Evolutionary conservation across 331 rosid genomes (phyloP).

Genomic region (Acacia pycnantha): DNA sequence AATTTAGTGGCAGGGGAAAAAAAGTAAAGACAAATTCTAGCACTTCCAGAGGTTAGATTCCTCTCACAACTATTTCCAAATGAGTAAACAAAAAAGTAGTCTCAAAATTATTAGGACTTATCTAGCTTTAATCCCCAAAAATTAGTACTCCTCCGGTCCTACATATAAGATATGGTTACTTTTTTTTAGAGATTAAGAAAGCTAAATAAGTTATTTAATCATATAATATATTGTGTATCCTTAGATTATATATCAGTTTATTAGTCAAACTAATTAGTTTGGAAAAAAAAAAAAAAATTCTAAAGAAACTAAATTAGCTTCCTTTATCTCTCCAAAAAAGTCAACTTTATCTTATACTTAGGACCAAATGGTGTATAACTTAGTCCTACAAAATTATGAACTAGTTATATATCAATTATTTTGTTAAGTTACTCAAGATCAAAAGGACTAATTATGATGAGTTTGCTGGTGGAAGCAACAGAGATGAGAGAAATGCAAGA

Average conservation of each 20-base stretch:
- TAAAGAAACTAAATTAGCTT: too few relatives aligned
- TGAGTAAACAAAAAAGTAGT: background rate
- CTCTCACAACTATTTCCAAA: background rate
- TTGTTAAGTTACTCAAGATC: background rate
- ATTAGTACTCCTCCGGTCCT: background rate
- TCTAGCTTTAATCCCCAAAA: background rate
- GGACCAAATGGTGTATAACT: background rate
- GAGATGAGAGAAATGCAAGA: slow-evolving; percentile 9
- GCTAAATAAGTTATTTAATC: too few relatives aligned
- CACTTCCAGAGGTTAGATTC: background rate
- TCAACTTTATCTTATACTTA: too few relatives aligned
- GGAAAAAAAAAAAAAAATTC: too few relatives aligned
- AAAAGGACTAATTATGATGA: background rate
- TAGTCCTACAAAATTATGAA: background rate
- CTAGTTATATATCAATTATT: background rate
- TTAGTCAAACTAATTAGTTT: too few relatives aligned
- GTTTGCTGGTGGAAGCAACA: background rate
- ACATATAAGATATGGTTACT: too few relatives aligned
- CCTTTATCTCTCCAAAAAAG: too few relatives aligned
- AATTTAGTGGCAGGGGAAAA: background rate
- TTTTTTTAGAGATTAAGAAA: too few relatives aligned
- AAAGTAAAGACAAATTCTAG: background rate
- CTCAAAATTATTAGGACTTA: background rate
- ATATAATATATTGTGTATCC: too few relatives aligned
- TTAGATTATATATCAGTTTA: too few relatives aligned